phyloP scores from a whole-genome alignment of 1,284 basidiomycete genomes.

The Singerocomus rubriflavus region DNA sequence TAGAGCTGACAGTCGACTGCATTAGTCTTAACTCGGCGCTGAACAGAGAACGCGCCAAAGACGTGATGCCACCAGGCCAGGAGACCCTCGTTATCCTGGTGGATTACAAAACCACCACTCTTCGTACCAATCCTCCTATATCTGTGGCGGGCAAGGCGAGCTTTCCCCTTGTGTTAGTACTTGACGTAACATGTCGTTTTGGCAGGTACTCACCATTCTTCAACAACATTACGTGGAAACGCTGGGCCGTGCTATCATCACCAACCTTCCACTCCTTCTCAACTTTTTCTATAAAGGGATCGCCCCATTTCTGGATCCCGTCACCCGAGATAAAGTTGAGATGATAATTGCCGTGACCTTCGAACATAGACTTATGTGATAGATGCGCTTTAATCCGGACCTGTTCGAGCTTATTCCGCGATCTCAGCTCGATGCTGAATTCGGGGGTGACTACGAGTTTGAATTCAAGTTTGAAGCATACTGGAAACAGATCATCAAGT shows the following conservation, averaged over 20 bases:
- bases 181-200: background rate
- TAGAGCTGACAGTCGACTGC: conserved; percentile 15
- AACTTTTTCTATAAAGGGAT: conserved; percentile 88
- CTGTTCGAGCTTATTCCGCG: conserved; percentile 71
- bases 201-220: conserved; percentile 72
- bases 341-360: background rate
- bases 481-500: conserved; percentile 76
- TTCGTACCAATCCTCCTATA: conserved; percentile 79
- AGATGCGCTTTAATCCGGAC: conserved; percentile 89
- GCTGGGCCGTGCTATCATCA: conserved; percentile 81
- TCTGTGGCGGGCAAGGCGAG: conserved; percentile 68
- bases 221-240: conserved; percentile 93
- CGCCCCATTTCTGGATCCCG: conserved; percentile 84
- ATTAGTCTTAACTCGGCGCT: conserved; percentile 6
- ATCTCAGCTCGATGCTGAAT: conserved; percentile 78
- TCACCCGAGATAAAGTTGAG: conserved; percentile 82
- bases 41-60: conserved; percentile 77
- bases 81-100: conserved; percentile 80
- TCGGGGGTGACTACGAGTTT: conserved; percentile 77
- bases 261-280: conserved; percentile 77
- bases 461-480: conserved; percentile 76
- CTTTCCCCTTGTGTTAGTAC: background rate
- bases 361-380: conserved; percentile 1
- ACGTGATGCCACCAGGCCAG: conserved; percentile 80
- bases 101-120: conserved; percentile 79